Evolutionary conservation across 1,284 basidiomycete species (phyloP).

Genomic region (Cryptococcus sp.): DNA sequence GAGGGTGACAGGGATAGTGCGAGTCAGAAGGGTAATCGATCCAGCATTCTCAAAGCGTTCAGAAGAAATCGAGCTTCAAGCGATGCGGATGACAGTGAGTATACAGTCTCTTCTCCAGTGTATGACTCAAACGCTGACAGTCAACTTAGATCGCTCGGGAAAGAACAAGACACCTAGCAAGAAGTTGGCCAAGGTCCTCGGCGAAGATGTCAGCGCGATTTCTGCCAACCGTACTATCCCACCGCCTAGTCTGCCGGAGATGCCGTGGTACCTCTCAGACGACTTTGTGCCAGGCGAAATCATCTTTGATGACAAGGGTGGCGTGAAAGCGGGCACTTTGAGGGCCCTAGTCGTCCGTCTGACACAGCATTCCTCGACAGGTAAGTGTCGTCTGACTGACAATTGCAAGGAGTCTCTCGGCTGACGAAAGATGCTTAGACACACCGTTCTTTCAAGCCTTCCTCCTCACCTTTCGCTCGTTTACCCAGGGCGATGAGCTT

Average conservation of each 20-base stretch:
- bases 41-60: constrained; percentile 40
- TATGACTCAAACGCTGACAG: not conserved
- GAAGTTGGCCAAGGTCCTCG: constrained; percentile 74
- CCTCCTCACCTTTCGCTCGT: constrained; percentile 95
- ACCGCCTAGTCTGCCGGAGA: constrained; percentile 57
- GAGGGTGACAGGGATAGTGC: constrained; percentile 31
- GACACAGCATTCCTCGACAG: constrained; percentile 82
- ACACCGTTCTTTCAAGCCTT: constrained; percentile 84
- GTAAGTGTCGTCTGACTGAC: constrained; percentile 54
- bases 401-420: not conserved
- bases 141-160: not conserved
- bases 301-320: constrained; percentile 76
- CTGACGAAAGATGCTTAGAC: constrained; percentile 17
- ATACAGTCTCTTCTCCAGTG: not conserved
- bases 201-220: constrained; percentile 59
- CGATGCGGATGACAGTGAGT: constrained; percentile 36
- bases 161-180: constrained; percentile 36
- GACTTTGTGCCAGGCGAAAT: constrained; percentile 80
- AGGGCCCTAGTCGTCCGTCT: constrained; percentile 82
- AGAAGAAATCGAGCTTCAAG: constrained; percentile 32
- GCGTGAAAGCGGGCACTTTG: constrained; percentile 83
- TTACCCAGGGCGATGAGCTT: constrained; percentile 81
- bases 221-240: constrained; percentile 54
- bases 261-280: constrained; percentile 81
- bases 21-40: constrained; percentile 38